A percentile compares a stretch with the other conserved stretches of the same genome.
These are phyloP conservation scores for Ceratobasidium papillatum DNA, from an alignment of 1,284 basidiomycete species.

Conservation along the genomic window DNA sequence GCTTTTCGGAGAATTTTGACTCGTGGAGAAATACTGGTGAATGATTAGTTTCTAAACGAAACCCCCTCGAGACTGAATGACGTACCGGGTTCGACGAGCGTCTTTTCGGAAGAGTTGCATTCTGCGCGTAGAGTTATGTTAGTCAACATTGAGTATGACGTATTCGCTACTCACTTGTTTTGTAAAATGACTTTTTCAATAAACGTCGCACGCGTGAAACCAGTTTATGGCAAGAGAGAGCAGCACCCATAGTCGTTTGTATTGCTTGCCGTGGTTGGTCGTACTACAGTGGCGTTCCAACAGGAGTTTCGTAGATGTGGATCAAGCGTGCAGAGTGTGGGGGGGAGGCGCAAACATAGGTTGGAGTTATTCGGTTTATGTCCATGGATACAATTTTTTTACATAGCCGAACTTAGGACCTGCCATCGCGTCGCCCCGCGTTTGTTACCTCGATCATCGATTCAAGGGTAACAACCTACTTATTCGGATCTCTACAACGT, in stretches of 20 bases:
- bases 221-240: not conserved
- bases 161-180: not conserved
- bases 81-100: not conserved
- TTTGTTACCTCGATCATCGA: not conserved
- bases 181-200: not conserved
- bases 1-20: not conserved
- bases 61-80: not conserved
- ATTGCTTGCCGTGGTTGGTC: not conserved
- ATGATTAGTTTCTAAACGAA: not conserved
- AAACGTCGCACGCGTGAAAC: not conserved
- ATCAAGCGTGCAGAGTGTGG: not conserved
- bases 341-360: not conserved
- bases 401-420: not conserved
- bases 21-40: not conserved
- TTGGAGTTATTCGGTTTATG: not conserved
- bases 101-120: not conserved
- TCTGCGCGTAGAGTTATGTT: not conserved
- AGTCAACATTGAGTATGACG: not conserved
- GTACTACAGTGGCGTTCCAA: too few relatives aligned
- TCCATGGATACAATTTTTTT: not conserved
- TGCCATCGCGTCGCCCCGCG: not conserved
- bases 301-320: not conserved
- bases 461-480: not conserved
- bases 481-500: constrained; percentile 11
- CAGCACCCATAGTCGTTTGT: not conserved